Conservation (phyloP, 768 basidiomycete species). For the Pleurotus ostreatus region DNA sequence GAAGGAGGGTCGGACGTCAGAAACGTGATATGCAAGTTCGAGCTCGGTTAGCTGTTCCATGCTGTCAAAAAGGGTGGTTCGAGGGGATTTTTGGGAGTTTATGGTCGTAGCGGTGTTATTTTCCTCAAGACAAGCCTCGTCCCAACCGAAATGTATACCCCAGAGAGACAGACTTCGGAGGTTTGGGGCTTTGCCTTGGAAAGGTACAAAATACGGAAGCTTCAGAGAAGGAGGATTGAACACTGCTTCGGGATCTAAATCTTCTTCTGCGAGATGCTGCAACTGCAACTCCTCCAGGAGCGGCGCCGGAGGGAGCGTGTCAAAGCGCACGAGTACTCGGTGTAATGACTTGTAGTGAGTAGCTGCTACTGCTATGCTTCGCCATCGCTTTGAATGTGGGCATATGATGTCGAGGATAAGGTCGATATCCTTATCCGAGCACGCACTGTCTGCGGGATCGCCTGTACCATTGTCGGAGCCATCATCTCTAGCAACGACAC, state of each 20-base stretch:
- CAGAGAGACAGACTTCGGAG: conserved; percentile 49
- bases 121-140: conserved; percentile 10
- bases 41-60: conserved; percentile 35
- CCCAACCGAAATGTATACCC: conserved; percentile 74
- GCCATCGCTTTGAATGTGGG: conserved; percentile 55
- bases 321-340: conserved; percentile 36
- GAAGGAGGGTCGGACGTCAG: conserved; percentile 62
- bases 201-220: conserved; percentile 37
- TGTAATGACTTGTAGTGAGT: conserved; percentile 45
- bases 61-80: conserved; percentile 34
- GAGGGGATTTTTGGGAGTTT: conserved; percentile 18
- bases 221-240: conserved; percentile 39
- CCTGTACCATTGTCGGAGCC: conserved; percentile 9
- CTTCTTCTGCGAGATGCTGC: conserved; percentile 46
- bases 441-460: conserved; percentile 15
- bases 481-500: background rate
- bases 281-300: conserved; percentile 52
- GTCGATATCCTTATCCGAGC: conserved; percentile 26
- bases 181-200: conserved; percentile 52
- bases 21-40: conserved; percentile 58
- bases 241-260: conserved; percentile 33
- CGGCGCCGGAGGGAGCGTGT: conserved; percentile 43
- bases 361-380: conserved; percentile 41
- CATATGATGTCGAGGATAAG: conserved; percentile 39
- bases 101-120: background rate